Percentiles rank a stretch among this genome's conserved stretches.
Conservation (phyloP, 1,139 yeast species). For the Suhomyces taliae region DNA sequence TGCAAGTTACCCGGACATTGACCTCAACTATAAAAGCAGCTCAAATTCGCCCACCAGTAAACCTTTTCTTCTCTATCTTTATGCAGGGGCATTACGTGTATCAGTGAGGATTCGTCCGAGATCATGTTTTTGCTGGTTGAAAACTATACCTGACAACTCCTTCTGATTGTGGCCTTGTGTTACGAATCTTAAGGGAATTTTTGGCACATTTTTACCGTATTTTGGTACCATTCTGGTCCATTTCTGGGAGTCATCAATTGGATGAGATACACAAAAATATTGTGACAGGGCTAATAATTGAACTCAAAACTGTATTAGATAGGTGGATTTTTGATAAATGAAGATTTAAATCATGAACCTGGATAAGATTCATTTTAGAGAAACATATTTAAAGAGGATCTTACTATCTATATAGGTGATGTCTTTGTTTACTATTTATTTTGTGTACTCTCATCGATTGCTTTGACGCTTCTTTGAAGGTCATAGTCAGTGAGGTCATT, state of each 20-base stretch:
- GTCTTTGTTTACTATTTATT: background rate
- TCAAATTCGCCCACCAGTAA: slow-evolving; percentile 8
- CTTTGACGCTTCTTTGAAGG: slow-evolving; percentile 40
- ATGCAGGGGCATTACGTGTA: slow-evolving; percentile 99
- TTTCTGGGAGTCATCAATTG: slow-evolving; percentile 3
- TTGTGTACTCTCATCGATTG: background rate
- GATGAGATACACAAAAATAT: background rate
- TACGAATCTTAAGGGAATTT: slow-evolving; percentile 65
- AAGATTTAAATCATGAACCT: too few species aligned
- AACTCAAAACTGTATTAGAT: too few species aligned
- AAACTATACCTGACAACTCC: slow-evolving; percentile 99
- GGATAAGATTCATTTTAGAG: too few species aligned
- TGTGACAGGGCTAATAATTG: too few species aligned
- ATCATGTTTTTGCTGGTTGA: slow-evolving; percentile 99
- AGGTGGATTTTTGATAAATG: too few species aligned
- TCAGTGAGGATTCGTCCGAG: slow-evolving; percentile 99
- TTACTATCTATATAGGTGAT: too few species aligned
- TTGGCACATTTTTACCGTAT: slow-evolving; percentile 46
- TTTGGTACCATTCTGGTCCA: background rate
- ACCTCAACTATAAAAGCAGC: slow-evolving; percentile 16
- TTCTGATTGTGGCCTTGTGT: slow-evolving; percentile 53
- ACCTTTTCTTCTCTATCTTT: slow-evolving; percentile 67
- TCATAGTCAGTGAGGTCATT: slow-evolving; percentile 28
- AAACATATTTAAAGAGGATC: too few species aligned
- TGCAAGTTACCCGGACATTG: slow-evolving; percentile 21